A percentile compares a stretch with the other conserved stretches of the same genome.
phyloP scores from a whole-genome alignment of 345 rosid genomes.

The Heritiera littoralis region DNA sequence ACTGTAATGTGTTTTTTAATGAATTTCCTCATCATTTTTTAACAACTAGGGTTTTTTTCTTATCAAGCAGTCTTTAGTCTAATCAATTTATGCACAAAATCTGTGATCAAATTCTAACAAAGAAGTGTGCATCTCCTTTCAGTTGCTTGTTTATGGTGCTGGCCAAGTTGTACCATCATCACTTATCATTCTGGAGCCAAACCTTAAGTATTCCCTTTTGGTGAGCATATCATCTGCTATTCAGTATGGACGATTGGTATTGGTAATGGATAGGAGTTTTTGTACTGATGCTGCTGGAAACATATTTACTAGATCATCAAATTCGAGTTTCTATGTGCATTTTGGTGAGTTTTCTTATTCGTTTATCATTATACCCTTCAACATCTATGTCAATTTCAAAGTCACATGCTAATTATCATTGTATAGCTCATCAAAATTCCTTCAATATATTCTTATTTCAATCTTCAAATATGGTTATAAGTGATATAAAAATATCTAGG shows the following conservation, averaged over 20 bases:
- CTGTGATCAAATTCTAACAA: constrained; percentile 3
- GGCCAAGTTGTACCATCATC: constrained; percentile 88
- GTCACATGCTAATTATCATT: not conserved
- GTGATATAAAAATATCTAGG: not conserved
- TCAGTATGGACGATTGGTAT: constrained; percentile 61
- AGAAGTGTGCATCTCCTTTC: constrained; percentile 30
- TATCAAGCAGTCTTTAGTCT: not conserved
- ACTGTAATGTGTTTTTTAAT: not conserved
- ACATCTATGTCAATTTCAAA: not conserved
- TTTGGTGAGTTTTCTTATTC: constrained; percentile 53
- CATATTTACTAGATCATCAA: constrained; percentile 56
- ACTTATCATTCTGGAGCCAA: constrained; percentile 47
- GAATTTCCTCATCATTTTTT: not conserved
- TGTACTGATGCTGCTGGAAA: constrained; percentile 83
- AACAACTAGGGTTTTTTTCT: not conserved
- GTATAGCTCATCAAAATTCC: not conserved
- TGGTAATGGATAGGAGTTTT: constrained; percentile 70
- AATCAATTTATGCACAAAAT: not conserved
- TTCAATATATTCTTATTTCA: not conserved
- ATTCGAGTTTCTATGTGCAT: constrained; percentile 71
- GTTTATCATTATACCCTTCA: not conserved
- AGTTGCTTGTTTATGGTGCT: constrained; percentile 90
- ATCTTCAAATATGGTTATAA: not conserved
- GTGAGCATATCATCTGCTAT: constrained; percentile 59
- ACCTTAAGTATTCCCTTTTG: constrained; percentile 65